A percentile compares a stretch with the other conserved stretches of the same genome.
Conservation (phyloP, 208 protist genomes). For the Hexamita inflata region DNA sequence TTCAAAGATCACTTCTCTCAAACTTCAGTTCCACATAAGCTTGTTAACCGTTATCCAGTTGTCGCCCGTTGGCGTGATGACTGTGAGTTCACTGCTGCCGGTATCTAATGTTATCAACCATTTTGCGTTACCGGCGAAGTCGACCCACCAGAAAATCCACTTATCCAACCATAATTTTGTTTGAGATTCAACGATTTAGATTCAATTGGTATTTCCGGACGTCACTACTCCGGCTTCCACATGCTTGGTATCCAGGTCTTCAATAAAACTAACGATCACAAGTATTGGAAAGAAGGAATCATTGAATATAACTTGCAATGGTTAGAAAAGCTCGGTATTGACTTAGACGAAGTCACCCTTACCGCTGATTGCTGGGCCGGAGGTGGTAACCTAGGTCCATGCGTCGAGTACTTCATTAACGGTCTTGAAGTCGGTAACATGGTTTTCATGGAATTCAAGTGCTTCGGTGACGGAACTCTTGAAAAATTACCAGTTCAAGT, state of each 20-base stretch:
- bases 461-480: not conserved
- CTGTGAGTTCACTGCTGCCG: slow-evolving; percentile 43
- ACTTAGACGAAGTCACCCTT: slow-evolving; percentile 38
- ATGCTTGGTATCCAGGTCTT: slow-evolving; percentile 48
- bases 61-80: slow-evolving; percentile 45
- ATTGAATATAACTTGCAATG: slow-evolving; percentile 41
- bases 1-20: slow-evolving; percentile 28
- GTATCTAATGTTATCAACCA: slow-evolving; percentile 47
- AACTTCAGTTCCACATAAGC: slow-evolving; percentile 26
- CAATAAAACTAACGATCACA: slow-evolving; percentile 25
- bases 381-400: slow-evolving; percentile 46
- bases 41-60: slow-evolving; percentile 44
- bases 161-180: slow-evolving; percentile 44
- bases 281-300: slow-evolving; percentile 40
- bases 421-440: slow-evolving; percentile 49
- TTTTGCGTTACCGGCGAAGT: slow-evolving; percentile 43
- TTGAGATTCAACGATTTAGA: slow-evolving; percentile 48
- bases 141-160: slow-evolving; percentile 43
- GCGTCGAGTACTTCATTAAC: slow-evolving; percentile 45
- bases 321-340: slow-evolving; percentile 36
- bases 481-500: slow-evolving; percentile 27
- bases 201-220: slow-evolving; percentile 42
- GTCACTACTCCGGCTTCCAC: slow-evolving; percentile 44
- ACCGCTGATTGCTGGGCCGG: slow-evolving; percentile 46
- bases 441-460: slow-evolving; percentile 44